phyloP scores from a whole-genome alignment of 2,329 filamentous ascomycete species.

The Stagonosporopsis chrysanthemi region DNA sequence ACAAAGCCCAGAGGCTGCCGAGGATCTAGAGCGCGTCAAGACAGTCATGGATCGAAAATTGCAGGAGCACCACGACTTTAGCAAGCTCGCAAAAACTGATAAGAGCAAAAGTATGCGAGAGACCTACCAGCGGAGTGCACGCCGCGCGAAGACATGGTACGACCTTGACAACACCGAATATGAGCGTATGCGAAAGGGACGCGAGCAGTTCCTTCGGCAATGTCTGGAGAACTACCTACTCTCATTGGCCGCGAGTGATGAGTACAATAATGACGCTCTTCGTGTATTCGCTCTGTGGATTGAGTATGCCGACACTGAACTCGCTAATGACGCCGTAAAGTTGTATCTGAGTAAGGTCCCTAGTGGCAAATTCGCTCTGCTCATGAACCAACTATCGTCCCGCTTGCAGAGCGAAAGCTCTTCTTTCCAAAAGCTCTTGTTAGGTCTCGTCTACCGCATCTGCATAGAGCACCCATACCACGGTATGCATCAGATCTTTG shows the following conservation, averaged over 20 bases:
- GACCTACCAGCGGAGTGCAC: conserved; percentile 63
- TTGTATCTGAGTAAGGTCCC: conserved; percentile 76
- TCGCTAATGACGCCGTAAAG: conserved; percentile 79
- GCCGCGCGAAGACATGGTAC: conserved; percentile 85
- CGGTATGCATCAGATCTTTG: conserved; percentile 96
- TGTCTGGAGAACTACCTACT: conserved; percentile 94
- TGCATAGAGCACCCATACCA: conserved; percentile 95
- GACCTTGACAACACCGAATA: conserved; percentile 90
- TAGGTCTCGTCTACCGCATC: conserved; percentile 78
- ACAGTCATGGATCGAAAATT: conserved; percentile 81
- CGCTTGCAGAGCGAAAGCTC: conserved; percentile 75
- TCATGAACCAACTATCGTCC: conserved; percentile 98
- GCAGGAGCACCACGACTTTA: conserved; percentile 78
- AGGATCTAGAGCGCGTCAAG: conserved; percentile 83
- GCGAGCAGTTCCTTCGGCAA: conserved; percentile 83
- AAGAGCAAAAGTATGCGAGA: conserved; percentile 57
- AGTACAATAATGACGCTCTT: conserved; percentile 86
- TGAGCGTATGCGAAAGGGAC: conserved; percentile 75
- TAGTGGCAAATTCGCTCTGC: conserved; percentile 86
- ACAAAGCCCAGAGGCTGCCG: conserved; percentile 81
- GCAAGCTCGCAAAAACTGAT: conserved; percentile 62
- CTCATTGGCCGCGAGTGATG: conserved; percentile 82
- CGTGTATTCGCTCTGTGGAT: conserved; percentile 96
- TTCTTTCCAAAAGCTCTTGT: conserved; percentile 78
- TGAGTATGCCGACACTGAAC: conserved; percentile 77